Evolutionary conservation across 805 yeast species (phyloP), one percentile per base, ranked within the genome.

Genomic region (Wickerhamomyces rabaulensis): DNA sequence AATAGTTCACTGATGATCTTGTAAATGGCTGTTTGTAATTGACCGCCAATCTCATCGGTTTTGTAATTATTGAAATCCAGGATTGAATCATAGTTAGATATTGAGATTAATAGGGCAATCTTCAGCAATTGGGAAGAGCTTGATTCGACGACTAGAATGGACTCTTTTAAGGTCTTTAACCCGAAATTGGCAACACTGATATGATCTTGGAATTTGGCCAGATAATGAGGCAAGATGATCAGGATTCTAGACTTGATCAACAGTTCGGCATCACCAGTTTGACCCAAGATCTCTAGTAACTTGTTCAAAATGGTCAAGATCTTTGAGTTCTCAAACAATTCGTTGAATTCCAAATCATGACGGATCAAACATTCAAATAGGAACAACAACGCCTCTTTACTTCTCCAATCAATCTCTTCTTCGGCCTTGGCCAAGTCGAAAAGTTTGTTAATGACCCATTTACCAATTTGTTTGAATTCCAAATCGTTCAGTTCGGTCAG

Each of bases 141-240:
- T 55, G 66, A 36, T 54, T 60, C 47, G 42, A 67, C 53, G 42
- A 57, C 23, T 3, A 53, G 52, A 1, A 63, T 15, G 5, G 62
- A 51, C 17, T 58, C 50, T 1, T 49, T 26, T 3, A 68, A 43
- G 19, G 61, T 52, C 36, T 58, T 55, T 20, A 51, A 42, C 0
- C 73, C 74, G 40, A 70, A 54, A 3, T 60, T 45, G n/a, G 64
- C 55, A 2, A 67, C 53, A 39, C 61, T 58, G 0, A 76, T 42
- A 4, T 49, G 45, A 1, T 60, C 54, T 51, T 70, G 69, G 52
- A 78, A 82, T 52, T 75, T 79, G 50, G 77, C 79, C 42, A 84
- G 62, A 44, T 78, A 71, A 38, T 73, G 75, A 2, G 92, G 91
- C 19, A 82, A 51, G 33, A 76, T 49, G 19, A 84, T 55, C 20